phyloP scores from a whole-genome alignment of 108 stramenopile genomes.

The Poteriospumella lacustris region DNA sequence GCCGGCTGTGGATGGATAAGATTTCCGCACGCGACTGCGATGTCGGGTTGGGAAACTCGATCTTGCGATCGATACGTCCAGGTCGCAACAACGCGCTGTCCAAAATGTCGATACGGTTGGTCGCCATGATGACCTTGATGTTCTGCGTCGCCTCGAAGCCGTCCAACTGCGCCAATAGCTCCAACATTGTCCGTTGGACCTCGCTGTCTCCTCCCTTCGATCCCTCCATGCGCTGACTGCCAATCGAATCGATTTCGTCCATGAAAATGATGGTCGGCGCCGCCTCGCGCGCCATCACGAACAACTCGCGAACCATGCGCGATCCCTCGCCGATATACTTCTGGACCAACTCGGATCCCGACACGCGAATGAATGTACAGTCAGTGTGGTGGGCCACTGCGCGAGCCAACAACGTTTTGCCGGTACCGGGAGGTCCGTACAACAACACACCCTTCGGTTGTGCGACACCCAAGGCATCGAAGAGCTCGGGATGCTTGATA shows the following conservation, averaged over 20 bases:
- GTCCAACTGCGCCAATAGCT: conserved; percentile 96
- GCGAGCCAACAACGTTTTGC: conserved; percentile 97
- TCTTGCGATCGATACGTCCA: conserved; percentile 92
- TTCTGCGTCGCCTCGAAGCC: conserved; percentile 98
- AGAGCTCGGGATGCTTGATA: conserved; percentile 99
- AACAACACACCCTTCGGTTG: conserved; percentile 91
- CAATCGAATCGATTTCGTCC: conserved; percentile 99
- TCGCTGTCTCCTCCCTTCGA: conserved; percentile 84
- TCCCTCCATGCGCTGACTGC: conserved; percentile 72
- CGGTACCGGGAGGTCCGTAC: conserved; percentile 98
- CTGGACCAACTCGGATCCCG: conserved; percentile 96
- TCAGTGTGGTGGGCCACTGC: conserved; percentile 99
- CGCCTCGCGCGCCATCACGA: conserved; percentile 98
- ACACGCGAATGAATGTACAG: conserved; percentile 98
- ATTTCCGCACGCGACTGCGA: conserved; percentile 77
- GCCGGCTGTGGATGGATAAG: conserved; percentile 87
- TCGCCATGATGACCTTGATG: conserved; percentile 97
- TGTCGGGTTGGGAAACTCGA: conserved; percentile 92
- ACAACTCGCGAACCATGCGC: conserved; percentile 98
- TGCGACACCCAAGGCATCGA: conserved; percentile 92
- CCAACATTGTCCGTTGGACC: conserved; percentile 98
- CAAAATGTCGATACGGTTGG: conserved; percentile 96
- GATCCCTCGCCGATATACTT: conserved; percentile 99
- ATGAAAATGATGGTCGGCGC: conserved; percentile 99
- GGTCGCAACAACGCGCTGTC: conserved; percentile 87